These are phyloP conservation scores for Podospora anserina DNA, from an alignment of 495 filamentous ascomycete species.

Conservation along the genomic window DNA sequence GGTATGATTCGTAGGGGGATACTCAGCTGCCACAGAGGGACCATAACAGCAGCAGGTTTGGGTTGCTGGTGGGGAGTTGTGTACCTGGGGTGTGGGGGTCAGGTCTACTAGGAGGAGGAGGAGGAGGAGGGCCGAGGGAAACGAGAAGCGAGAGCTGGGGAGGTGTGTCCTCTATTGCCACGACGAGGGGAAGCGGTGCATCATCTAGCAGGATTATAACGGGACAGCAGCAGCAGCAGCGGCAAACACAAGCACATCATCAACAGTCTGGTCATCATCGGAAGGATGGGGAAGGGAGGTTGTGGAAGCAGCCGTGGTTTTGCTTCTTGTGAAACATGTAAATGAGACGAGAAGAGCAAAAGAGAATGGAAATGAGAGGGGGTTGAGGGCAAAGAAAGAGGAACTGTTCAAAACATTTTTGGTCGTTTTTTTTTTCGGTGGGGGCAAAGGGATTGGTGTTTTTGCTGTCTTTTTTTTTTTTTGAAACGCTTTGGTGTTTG, in stretches of 20 bases:
- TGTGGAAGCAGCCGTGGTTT: neutral
- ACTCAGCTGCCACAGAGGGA: neutral
- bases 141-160: neutral
- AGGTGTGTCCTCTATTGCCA: neutral
- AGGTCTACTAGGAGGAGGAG: too few species aligned
- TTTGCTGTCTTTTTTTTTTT: neutral
- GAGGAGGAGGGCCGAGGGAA: neutral
- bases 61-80: neutral
- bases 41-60: slow-evolving; percentile 1
- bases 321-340: neutral
- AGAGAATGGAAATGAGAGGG: neutral
- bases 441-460: neutral
- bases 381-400: neutral
- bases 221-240: neutral
- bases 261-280: neutral
- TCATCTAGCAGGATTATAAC: neutral
- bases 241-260: neutral
- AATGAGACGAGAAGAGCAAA: neutral
- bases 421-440: neutral
- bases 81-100: neutral
- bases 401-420: neutral
- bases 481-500: neutral
- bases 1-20: slow-evolving; percentile 26
- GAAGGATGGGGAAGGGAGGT: neutral
- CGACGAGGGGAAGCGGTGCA: neutral